Evolutionary conservation across 139 green algal genomes (phyloP), one percentile per base, ranked within the genome.

Genomic region (Yamagishiella unicocca): DNA sequence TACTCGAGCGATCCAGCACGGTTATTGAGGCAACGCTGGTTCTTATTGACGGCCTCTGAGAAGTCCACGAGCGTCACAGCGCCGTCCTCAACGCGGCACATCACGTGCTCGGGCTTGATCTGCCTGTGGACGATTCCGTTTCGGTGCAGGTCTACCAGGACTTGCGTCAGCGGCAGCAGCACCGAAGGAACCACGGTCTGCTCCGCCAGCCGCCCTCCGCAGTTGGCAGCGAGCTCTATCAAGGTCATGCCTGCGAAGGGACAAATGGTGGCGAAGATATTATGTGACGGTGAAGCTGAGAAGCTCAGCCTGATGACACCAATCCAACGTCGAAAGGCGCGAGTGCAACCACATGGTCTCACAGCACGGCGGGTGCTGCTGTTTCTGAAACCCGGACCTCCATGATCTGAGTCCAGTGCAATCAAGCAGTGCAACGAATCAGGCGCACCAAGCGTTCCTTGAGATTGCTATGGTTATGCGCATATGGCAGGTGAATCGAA

Each of bases 31-130:
- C 84, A 87, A 25, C 79, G 73, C 45, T 82, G 62, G 27, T 58
- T 62, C 31, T 72, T 72, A 45, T 87, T 71, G 4, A 70, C 82
- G 46, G 67, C 67, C 67, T 87, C 82, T 0, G 25, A 31, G 66
- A 94, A 94, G 84, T 96, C 93, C 22, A 89, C 72, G 19, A 96
- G 54, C 58, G 85, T 88, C 17, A 91, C 37, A 7, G 8, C n/a
- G n/a, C 42, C 61, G 38, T 62, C 75, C 33, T 91, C 73, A 2
- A 67, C 22, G n/a, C 62, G 40, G 27, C 90, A 88, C 90, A 96
- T 71, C 33, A 95, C 58, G 78, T 96, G 93, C 84, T 95, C 93
- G 1, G 93, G 93, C 88, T 94, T 94, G 67, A 96, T 64, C 86
- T 96, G 85, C 1, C 92, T 68, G 72, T 96, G 93, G 42, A 94